Conservation (phyloP, 768 basidiomycete genomes). For the Boletus pseudo-olivaceus region DNA sequence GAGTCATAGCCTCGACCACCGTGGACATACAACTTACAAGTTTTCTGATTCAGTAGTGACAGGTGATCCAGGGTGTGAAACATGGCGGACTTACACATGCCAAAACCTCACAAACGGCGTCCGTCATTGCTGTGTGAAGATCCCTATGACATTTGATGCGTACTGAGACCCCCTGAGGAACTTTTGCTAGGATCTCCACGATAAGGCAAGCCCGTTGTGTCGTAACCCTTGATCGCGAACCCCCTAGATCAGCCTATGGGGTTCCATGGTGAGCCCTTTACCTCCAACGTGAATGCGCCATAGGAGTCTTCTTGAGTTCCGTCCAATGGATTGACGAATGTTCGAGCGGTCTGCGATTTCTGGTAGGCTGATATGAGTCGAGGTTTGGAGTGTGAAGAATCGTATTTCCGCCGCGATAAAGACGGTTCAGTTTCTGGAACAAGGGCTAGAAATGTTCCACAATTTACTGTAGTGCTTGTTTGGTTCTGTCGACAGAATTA, state of each 20-base stretch:
- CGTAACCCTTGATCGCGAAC: constrained; percentile 4
- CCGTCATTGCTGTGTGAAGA: constrained; percentile 3
- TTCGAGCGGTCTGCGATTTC: background rate
- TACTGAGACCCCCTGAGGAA: background rate
- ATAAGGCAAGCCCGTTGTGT: constrained; percentile 8
- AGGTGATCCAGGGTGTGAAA: background rate
- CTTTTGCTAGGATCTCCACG: constrained; percentile 4
- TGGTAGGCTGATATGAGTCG: background rate
- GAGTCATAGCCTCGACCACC: constrained; percentile 17
- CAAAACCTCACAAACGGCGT: background rate
- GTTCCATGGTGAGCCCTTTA: constrained; percentile 4
- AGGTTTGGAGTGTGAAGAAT: background rate
- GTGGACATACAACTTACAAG: background rate
- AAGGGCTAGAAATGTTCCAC: background rate
- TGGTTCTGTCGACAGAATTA: constrained; percentile 23
- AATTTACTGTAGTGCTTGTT: constrained; percentile 13
- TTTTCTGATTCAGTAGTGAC: background rate
- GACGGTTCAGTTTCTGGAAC: background rate
- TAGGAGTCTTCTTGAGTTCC: background rate
- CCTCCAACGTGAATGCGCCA: constrained; percentile 4
- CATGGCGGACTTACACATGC: background rate
- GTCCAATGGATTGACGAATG: constrained; percentile 1
- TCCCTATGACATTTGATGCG: background rate
- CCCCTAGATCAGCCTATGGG: background rate
- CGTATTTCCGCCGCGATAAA: constrained; percentile 16